Conservation (phyloP, 352 stramenopile genomes). For the Phytopythium chamaehyphon region DNA sequence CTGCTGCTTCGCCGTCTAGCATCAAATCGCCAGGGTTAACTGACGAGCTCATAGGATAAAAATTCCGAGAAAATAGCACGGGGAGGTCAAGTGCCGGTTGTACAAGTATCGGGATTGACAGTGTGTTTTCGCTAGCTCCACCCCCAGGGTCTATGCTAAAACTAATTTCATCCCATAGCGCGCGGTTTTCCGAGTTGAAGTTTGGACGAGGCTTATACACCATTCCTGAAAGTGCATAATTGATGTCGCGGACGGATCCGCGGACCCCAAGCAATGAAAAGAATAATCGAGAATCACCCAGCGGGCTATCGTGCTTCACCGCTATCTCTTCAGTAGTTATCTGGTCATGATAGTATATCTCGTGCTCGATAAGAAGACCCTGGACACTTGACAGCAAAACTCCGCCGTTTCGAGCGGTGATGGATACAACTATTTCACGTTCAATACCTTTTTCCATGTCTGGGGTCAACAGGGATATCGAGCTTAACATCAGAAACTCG, state of each 20-base stretch:
- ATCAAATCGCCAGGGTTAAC: slow-evolving; percentile 7
- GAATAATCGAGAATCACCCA: slow-evolving; percentile 34
- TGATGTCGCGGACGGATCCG: slow-evolving; percentile 36
- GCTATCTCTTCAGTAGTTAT: slow-evolving; percentile 14
- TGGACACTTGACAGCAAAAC: slow-evolving; percentile 45
- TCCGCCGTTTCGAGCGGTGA: slow-evolving; percentile 35
- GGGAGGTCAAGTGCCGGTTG: slow-evolving; percentile 32
- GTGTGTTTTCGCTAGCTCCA: slow-evolving; percentile 4
- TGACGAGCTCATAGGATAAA: slow-evolving; percentile 11
- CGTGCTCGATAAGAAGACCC: slow-evolving; percentile 26
- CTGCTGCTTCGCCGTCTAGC: no score
- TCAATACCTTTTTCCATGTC: slow-evolving; percentile 24
- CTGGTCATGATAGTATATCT: slow-evolving; percentile 3
- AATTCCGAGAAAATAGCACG: slow-evolving; percentile 23
- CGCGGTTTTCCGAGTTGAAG: slow-evolving; percentile 39
- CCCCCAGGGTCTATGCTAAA: no score
- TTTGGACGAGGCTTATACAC: slow-evolving; percentile 46
- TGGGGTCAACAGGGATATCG: slow-evolving; percentile 22
- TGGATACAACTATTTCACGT: slow-evolving; percentile 27
- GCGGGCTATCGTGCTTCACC: slow-evolving; percentile 9
- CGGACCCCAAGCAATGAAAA: slow-evolving; percentile 27
- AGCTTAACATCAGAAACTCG: slow-evolving; percentile 27
- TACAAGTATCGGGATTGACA: slow-evolving; percentile 25
- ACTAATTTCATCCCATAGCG: slow-evolving; percentile 29
- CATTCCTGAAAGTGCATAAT: slow-evolving; percentile 41